Base-by-base conservation (phyloP, 2,329 filamentous ascomycete species). In the Epichloe festucae region DNA sequence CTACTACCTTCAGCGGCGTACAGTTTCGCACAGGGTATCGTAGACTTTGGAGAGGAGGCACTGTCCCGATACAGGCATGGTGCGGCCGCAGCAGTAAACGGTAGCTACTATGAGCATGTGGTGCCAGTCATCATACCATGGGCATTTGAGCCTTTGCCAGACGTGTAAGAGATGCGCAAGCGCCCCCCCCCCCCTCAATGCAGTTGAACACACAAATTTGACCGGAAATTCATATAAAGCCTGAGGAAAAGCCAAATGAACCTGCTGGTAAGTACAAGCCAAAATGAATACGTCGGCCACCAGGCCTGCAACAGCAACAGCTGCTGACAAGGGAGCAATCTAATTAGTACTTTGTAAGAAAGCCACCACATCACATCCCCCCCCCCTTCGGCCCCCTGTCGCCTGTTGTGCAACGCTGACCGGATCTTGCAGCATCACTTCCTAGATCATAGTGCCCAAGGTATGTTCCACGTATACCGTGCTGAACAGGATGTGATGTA, bases 371-470 rank as follows among this genome's bases (percentile, higher is more conserved):
- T 12, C 40, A 8, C 8, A 7, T 6, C 23, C 23, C 6, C 6
- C 27, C 27, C 27, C 27, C 31, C 31, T 31, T 31, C 1, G 31
- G 17, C n/a, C 19, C 19, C 41, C 19, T 12, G 17, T 12, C 5
- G 5, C 10, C n/a, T 43, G 41, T 21, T 43, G 19, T 43, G 41
- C 11, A 14, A 43, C 41, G 12, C 41, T 43, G 19, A 43, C 41
- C 19, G 19, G 11, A 12, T 31, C 5, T 38, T 38, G 10, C 38
- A 72, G 66, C 74, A 78, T 57, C 77, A 81, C 60, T 81, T 93
- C 61, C 73, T 93, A 53, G 87, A 90, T 59, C 85, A 93, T 64
- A 93, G 87, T 3, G 86, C 86, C 7, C 78, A 80, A 54, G 81
- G 72, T 69, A 63, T 19, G 41, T 11, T 23, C 11, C 21, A 19